Conservation (phyloP, 352 stramenopile genomes). For the Globisporangium camurandrum region DNA sequence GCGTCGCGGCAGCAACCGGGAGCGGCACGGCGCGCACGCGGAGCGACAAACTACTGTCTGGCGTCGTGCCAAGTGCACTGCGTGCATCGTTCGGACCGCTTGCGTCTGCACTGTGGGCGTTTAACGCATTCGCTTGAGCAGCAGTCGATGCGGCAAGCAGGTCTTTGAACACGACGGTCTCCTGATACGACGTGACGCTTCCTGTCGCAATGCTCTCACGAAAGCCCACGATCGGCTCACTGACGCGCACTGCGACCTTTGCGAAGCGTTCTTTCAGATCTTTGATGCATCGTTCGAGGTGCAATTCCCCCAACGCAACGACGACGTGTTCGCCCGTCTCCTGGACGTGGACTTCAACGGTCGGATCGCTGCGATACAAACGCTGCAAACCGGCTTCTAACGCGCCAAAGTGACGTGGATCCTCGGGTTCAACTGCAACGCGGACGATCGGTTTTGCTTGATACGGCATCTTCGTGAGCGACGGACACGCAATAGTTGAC, state of each 20-base stretch:
- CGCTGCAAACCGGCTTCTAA: slow-evolving; percentile 84
- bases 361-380: slow-evolving; percentile 90
- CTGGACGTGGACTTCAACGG: slow-evolving; percentile 89
- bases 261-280: slow-evolving; percentile 85
- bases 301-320: slow-evolving; percentile 86
- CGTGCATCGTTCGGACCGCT: slow-evolving; percentile 10
- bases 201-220: slow-evolving; percentile 76
- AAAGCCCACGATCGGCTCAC: slow-evolving; percentile 85
- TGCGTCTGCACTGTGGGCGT: slow-evolving; percentile 9
- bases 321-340: slow-evolving; percentile 89
- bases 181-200: slow-evolving; percentile 49
- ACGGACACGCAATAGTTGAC: slow-evolving; percentile 69
- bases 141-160: slow-evolving; percentile 29
- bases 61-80: slow-evolving; percentile 48
- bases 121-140: slow-evolving; percentile 1
- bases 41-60: slow-evolving; percentile 59
- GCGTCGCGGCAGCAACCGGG: slow-evolving; percentile 40
- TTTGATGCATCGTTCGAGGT: slow-evolving; percentile 90
- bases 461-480: slow-evolving; percentile 84
- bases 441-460: slow-evolving; percentile 90
- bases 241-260: slow-evolving; percentile 77
- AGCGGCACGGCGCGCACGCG: slow-evolving; percentile 77
- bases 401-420: slow-evolving; percentile 79
- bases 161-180: slow-evolving; percentile 67
- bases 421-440: slow-evolving; percentile 85